Evolutionary conservation across 345 rosid genomes (phyloP).

Genomic region (Linum tenue): DNA sequence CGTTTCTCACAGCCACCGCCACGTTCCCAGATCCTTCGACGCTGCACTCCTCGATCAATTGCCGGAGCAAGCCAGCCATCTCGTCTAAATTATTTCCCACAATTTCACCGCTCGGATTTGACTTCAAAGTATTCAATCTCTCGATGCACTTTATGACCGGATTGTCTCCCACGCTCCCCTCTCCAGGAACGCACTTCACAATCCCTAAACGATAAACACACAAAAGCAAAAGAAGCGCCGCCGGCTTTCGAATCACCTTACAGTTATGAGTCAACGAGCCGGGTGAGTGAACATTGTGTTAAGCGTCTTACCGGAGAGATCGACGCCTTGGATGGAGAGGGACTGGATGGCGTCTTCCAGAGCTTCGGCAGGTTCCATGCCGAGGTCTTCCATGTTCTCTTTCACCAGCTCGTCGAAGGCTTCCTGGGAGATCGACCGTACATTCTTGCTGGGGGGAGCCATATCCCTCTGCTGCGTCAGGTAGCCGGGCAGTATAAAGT

Average conservation of each 20-base stretch:
- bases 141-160: constrained; percentile 59
- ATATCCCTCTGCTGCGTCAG: constrained; percentile 14
- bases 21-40: constrained; percentile 43
- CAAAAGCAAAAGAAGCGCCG: not conserved
- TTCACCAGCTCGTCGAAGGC: constrained; percentile 78
- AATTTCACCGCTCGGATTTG: constrained; percentile 16
- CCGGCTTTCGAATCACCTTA: not conserved
- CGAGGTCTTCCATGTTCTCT: constrained; percentile 82
- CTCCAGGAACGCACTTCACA: constrained; percentile 64
- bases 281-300: not conserved
- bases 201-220: constrained; percentile 39
- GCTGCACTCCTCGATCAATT: constrained; percentile 35
- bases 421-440: constrained; percentile 68
- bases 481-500: not conserved
- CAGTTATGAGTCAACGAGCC: not conserved
- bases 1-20: constrained; percentile 55
- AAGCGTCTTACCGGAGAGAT: constrained; percentile 54
- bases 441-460: constrained; percentile 39
- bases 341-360: constrained; percentile 80
- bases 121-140: constrained; percentile 35
- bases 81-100: constrained; percentile 31
- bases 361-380: constrained; percentile 84
- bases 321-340: constrained; percentile 84
- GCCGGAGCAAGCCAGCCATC: constrained; percentile 34
- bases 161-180: constrained; percentile 44